Base-by-base conservation (phyloP, 768 basidiomycete species). In the Trametes maxima region DNA sequence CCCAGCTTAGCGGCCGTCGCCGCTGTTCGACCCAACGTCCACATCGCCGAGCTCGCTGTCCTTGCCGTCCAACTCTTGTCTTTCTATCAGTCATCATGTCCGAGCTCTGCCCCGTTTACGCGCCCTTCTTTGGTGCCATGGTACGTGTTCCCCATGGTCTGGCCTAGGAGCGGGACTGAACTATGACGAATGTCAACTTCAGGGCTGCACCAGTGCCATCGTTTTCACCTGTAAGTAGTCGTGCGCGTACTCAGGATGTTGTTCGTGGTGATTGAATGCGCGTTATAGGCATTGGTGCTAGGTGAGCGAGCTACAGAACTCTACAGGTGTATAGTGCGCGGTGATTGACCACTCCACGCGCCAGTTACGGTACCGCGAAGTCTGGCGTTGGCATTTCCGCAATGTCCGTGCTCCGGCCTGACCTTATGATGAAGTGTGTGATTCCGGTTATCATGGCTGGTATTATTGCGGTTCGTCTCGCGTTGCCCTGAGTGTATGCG, bases 401-500 rank as follows among this genome's bases (percentile, higher is more conserved):
- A 67, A 98, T 97, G 97, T 94, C 95, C 57, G 93, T 96, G 68
- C 87, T 97, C 60, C 88, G 95, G 65, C 96, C 95, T 53, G 95
- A 96, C 82, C 82, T 89, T 70, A 95, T 98, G 92, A 96, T 98
- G 92, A 94, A 89, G 82, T 95, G 91, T 85, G 89, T 91, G 66
- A 87, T 98, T 54, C 95, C 95, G 47, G 95, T 98, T 75, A 90
- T 99, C 78, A 98, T 98, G 96, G 96, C 96, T 83, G 96, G 96
- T 94, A 98, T 98, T 80, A 97, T 98, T 79, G 96, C 92, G 75
- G 96, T 98, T 68, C 67, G 94, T 87, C 28, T 33, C 4, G 14
- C 37, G 5, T 46, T 46, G 10, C 24, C 10, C 22, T 46, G 46
- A 2, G 14, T 6, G 5, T 35, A 12, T 24, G 19, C 28, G 24